phyloP scores from a whole-genome alignment of 2,329 filamentous ascomycete genomes.

The Coleophoma crateriformis region DNA sequence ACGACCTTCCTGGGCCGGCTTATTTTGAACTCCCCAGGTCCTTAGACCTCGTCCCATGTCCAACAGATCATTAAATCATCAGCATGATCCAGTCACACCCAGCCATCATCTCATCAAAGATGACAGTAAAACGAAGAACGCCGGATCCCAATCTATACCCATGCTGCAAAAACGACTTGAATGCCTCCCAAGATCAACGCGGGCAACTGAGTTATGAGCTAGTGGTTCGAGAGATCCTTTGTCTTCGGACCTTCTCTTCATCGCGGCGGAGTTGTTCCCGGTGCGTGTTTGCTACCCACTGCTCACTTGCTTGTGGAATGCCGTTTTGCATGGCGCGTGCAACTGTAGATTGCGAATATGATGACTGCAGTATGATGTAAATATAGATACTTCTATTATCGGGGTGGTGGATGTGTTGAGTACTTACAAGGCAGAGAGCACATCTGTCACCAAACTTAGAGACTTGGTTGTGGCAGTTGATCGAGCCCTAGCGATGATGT shows the following conservation, averaged over 20 bases:
- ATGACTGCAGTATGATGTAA: constrained; percentile 7
- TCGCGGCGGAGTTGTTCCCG: constrained; percentile 14
- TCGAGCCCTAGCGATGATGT: constrained; percentile 24
- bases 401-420: too few relatives aligned
- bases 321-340: constrained; percentile 8
- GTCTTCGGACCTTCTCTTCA: constrained; percentile 11
- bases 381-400: not conserved
- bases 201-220: not conserved
- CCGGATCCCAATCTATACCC: not conserved
- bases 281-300: constrained; percentile 15
- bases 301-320: constrained; percentile 7
- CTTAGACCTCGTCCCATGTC: too few relatives aligned
- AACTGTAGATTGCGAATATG: constrained; percentile 3
- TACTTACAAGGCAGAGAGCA: constrained; percentile 28
- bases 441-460: constrained; percentile 31
- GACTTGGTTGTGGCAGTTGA: constrained; percentile 32
- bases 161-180: too few relatives aligned
- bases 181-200: not conserved
- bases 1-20: not conserved
- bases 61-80: not conserved
- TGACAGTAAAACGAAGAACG: not conserved
- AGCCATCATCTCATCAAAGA: not conserved
- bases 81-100: not conserved
- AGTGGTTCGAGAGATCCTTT: constrained; percentile 10
- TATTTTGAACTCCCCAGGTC: too few relatives aligned